Percentiles rank a stretch among this genome's conserved stretches.
phyloP scores from a whole-genome alignment of 768 basidiomycete genomes.

The Candolleomyces eurysporus region DNA sequence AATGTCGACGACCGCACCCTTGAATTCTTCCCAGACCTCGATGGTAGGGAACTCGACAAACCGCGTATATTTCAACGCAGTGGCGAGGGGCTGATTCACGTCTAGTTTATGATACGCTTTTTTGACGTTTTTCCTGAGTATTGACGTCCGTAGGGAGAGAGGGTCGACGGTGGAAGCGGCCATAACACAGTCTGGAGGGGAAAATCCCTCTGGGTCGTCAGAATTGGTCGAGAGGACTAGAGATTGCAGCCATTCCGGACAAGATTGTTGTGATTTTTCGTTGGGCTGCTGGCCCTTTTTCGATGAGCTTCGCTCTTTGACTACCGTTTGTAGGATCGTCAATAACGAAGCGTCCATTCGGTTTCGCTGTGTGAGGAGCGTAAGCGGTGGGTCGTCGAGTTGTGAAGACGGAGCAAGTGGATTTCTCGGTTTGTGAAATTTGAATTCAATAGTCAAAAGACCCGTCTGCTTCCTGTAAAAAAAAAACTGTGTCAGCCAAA shows the following conservation, averaged over 20 bases:
- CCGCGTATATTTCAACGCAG: slow-evolving; percentile 52
- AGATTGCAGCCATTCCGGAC: slow-evolving; percentile 55
- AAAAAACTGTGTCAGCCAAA: neutral
- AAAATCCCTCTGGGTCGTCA: slow-evolving; percentile 56
- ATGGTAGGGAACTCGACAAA: slow-evolving; percentile 87
- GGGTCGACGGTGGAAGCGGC: slow-evolving; percentile 38
- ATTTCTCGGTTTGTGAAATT: slow-evolving; percentile 54
- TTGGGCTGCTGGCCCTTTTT: neutral
- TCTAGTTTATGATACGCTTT: slow-evolving; percentile 59
- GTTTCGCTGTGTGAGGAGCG: slow-evolving; percentile 66
- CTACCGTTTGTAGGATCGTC: slow-evolving; percentile 43
- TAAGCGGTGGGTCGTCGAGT: slow-evolving; percentile 38
- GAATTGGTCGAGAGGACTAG: slow-evolving; percentile 48
- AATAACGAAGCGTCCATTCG: slow-evolving; percentile 48
- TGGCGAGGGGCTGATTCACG: slow-evolving; percentile 41
- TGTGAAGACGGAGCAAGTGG: slow-evolving; percentile 38
- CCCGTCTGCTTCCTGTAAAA: slow-evolving; percentile 59
- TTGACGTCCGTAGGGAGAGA: slow-evolving; percentile 12
- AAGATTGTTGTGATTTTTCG: slow-evolving; percentile 11
- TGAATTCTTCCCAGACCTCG: slow-evolving; percentile 73
- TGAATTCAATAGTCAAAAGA: slow-evolving; percentile 71
- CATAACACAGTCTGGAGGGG: slow-evolving; percentile 61
- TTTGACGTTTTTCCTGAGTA: slow-evolving; percentile 14
- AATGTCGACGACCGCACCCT: slow-evolving; percentile 56
- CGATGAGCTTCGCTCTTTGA: slow-evolving; percentile 32